Conservation (phyloP, 2,329 filamentous ascomycete genomes). For the Penicillium sp. region DNA sequence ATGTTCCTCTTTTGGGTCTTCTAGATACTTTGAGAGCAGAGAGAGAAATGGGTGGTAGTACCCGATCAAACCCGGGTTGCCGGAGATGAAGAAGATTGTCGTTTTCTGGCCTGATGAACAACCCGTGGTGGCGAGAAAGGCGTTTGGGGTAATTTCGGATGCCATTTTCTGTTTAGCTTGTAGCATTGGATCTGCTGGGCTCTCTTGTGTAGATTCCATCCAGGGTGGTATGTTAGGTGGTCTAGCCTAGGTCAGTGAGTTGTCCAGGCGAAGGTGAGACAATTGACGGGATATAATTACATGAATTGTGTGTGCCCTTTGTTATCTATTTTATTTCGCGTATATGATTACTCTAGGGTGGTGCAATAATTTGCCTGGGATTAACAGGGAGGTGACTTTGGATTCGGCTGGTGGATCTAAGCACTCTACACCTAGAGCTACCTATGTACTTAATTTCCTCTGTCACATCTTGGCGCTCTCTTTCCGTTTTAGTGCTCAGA, state of each 20-base stretch:
- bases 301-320: background rate
- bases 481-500: too few species aligned
- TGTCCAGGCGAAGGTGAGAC: background rate
- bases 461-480: too few species aligned
- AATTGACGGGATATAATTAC: background rate
- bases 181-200: background rate
- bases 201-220: background rate
- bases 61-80: constrained; percentile 51
- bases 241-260: background rate
- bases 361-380: background rate
- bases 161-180: constrained; percentile 15
- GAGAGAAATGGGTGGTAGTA: constrained; percentile 50
- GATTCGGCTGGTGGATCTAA: constrained; percentile 12
- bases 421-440: background rate
- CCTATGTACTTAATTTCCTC: too few species aligned
- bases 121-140: constrained; percentile 30
- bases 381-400: constrained; percentile 1
- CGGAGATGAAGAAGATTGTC: constrained; percentile 49
- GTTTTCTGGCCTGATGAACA: constrained; percentile 10
- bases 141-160: constrained; percentile 30
- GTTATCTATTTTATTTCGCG: background rate
- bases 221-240: background rate
- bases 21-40: constrained; percentile 30
- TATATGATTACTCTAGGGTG: background rate
- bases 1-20: background rate